phyloP scores from a whole-genome alignment of 2,329 filamentous ascomycete genomes.

The Chlorencoelia australis region DNA sequence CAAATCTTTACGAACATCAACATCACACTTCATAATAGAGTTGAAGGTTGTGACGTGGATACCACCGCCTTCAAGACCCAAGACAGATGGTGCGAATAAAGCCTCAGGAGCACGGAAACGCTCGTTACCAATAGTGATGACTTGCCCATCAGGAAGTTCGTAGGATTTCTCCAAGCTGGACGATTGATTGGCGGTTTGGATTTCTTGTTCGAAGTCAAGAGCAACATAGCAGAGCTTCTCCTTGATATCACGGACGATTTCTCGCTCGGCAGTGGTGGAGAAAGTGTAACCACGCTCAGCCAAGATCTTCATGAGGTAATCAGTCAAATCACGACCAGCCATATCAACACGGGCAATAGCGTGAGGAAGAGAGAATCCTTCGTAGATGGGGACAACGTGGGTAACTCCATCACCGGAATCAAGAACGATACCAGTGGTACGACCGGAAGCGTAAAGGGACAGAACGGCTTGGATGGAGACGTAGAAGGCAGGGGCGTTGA shows the following conservation, averaged over 20 bases:
- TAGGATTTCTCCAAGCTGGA: constrained; percentile 99
- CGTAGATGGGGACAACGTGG: constrained; percentile 99
- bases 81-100: constrained; percentile 96
- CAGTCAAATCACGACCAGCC: constrained; percentile 99
- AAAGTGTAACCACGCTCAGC: constrained; percentile 99
- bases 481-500: constrained; percentile 99
- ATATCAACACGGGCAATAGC: constrained; percentile 99
- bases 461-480: constrained; percentile 99
- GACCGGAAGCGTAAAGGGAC: constrained; percentile 98
- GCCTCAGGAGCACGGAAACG: constrained; percentile 99
- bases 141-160: constrained; percentile 97
- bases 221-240: constrained; percentile 99
- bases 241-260: constrained; percentile 99
- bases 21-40: constrained; percentile 99
- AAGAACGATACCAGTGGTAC: constrained; percentile 99
- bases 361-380: constrained; percentile 99
- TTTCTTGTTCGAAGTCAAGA: constrained; percentile 99
- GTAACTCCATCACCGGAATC: constrained; percentile 99
- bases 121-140: constrained; percentile 99
- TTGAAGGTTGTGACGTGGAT: constrained; percentile 99
- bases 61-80: constrained; percentile 96
- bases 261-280: constrained; percentile 99
- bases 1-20: constrained; percentile 99
- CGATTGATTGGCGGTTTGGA: constrained; percentile 98
- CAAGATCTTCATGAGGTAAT: constrained; percentile 99